phyloP scores from a whole-genome alignment of 2,329 filamentous ascomycete genomes.

The Aspergillus pseudonomiae region DNA sequence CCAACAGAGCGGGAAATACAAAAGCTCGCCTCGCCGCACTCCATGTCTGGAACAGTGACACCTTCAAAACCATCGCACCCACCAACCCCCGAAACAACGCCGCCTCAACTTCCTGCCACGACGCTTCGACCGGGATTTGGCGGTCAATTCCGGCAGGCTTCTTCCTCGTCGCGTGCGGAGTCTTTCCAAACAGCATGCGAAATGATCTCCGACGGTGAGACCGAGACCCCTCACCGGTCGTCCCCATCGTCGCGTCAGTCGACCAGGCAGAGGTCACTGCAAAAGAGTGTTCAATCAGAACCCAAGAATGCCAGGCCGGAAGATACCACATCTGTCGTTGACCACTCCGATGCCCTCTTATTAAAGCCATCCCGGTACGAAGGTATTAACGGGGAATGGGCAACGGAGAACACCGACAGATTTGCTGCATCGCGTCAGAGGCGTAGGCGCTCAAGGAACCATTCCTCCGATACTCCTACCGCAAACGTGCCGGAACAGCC shows the following conservation, averaged over 20 bases:
- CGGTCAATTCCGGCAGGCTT: conserved; percentile 59
- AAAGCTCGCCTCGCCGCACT: conserved; percentile 29
- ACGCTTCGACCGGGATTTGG: conserved; percentile 38
- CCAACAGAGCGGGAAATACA: conserved; percentile 23
- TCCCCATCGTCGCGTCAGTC: conserved; percentile 24
- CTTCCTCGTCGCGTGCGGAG: conserved; percentile 62
- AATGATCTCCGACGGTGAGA: conserved; percentile 64
- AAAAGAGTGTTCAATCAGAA: conserved; percentile 27
- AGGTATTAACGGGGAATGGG: conserved; percentile 2
- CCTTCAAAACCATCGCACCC: conserved; percentile 68
- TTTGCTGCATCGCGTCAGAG: conserved; percentile 8
- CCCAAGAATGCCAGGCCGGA: conserved; percentile 6
- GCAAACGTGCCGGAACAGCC: conserved; percentile 9
- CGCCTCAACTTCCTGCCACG: conserved; percentile 56
- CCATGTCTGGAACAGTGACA: conserved; percentile 48
- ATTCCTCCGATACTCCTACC: conserved; percentile 4
- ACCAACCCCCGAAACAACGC: conserved; percentile 75
- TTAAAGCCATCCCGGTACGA: conserved; percentile 3
- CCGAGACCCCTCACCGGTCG: conserved; percentile 31
- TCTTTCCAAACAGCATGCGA: conserved; percentile 75
- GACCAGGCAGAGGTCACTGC: conserved; percentile 22
- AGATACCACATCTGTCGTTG: background rate
- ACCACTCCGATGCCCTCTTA: background rate
- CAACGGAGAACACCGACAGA: background rate
- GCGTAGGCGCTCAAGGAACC: conserved; percentile 8